A percentile compares a stretch with the other conserved stretches of the same genome.
These are phyloP conservation scores for Guillardia theta DNA, from an alignment of 78 protist genomes.

Conservation along the genomic window DNA sequence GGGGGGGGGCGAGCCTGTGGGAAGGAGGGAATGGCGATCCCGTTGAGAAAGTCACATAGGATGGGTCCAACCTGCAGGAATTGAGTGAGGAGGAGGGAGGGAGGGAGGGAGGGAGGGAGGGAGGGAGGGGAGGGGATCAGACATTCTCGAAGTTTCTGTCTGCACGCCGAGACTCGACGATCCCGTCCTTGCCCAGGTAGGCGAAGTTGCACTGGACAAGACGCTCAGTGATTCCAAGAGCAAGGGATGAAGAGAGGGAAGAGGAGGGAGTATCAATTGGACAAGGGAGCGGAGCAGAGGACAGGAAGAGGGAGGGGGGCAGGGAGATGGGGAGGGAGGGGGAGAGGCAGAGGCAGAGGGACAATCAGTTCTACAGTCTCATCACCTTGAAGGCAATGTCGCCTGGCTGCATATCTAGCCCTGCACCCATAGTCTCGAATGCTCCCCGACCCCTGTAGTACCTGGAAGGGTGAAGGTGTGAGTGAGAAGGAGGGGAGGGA, in stretches of 20 bases:
- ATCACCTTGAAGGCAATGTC: slow-evolving; percentile 86
- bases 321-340: neutral
- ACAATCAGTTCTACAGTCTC: neutral
- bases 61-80: slow-evolving; percentile 62
- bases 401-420: slow-evolving; percentile 80
- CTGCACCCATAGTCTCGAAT: slow-evolving; percentile 87
- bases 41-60: slow-evolving; percentile 67
- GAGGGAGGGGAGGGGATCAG: slow-evolving; percentile 69
- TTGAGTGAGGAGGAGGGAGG: neutral
- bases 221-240: neutral
- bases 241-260: neutral
- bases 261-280: neutral
- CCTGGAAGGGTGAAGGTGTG: neutral
- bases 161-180: slow-evolving; percentile 70
- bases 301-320: neutral
- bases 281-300: neutral
- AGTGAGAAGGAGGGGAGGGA: neutral
- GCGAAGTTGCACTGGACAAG: slow-evolving; percentile 69
- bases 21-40: slow-evolving; percentile 41
- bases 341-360: neutral
- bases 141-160: slow-evolving; percentile 77
- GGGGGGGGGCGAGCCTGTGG: no score
- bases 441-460: slow-evolving; percentile 86
- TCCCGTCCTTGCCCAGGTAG: slow-evolving; percentile 48
- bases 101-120: neutral